phyloP scores from a whole-genome alignment of 495 filamentous ascomycete species.

The Tuber magnatum region DNA sequence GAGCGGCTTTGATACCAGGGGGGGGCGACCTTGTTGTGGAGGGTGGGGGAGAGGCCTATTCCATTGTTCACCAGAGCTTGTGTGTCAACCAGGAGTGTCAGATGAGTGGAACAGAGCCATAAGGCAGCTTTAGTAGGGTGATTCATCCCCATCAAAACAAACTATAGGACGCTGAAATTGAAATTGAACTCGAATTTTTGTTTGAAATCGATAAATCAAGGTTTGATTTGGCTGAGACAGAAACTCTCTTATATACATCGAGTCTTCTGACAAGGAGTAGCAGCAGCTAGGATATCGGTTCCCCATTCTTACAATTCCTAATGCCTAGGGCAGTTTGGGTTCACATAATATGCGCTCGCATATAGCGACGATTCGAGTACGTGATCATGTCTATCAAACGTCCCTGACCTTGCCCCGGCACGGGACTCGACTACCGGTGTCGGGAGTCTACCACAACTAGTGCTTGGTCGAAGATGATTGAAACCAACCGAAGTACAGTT shows the following conservation, averaged over 20 bases:
- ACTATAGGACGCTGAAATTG: background rate
- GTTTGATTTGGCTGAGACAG: background rate
- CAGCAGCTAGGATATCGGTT: background rate
- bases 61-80: background rate
- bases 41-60: background rate
- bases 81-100: background rate
- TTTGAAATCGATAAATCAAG: background rate
- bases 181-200: background rate
- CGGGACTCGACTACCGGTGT: background rate
- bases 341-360: background rate
- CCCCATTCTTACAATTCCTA: background rate
- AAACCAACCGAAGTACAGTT: background rate
- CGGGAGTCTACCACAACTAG: background rate
- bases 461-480: background rate
- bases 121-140: background rate
- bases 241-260: background rate
- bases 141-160: background rate
- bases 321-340: background rate
- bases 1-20: background rate
- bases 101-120: background rate
- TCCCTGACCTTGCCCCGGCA: background rate
- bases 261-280: background rate
- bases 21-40: background rate
- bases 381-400: background rate
- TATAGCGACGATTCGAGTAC: background rate